A percentile compares a stretch with the other conserved stretches of the same genome.
phyloP scores from a whole-genome alignment of 306 rosid species.

The Lupinus albus region DNA sequence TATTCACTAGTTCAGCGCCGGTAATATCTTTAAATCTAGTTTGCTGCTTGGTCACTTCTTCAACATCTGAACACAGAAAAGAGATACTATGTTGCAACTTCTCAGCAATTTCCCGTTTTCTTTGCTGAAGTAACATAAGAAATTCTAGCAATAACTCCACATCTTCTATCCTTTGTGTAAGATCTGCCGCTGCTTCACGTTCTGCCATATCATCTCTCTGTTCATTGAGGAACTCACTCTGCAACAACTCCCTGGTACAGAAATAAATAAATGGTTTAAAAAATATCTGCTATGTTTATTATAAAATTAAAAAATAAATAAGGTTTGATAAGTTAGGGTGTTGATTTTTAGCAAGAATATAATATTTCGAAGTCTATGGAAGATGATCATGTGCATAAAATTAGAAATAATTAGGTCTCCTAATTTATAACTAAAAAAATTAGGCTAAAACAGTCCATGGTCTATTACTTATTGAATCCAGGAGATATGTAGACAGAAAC shows the following conservation, averaged over 20 bases:
- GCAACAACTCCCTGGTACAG: constrained; percentile 77
- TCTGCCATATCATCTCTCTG: constrained; percentile 79
- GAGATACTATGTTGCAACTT: constrained; percentile 81
- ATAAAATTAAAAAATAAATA: neutral
- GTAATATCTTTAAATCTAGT: constrained; percentile 56
- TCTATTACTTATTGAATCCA: neutral
- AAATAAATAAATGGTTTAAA: constrained; percentile 43
- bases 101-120: constrained; percentile 78
- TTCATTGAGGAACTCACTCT: constrained; percentile 80
- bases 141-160: constrained; percentile 86
- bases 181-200: constrained; percentile 86
- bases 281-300: constrained; percentile 11
- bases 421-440: constrained; percentile 12
- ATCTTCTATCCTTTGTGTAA: constrained; percentile 77
- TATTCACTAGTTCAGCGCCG: constrained; percentile 53
- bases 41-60: constrained; percentile 81
- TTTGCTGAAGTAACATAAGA: constrained; percentile 73
- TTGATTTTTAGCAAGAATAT: constrained; percentile 25
- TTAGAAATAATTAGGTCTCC: constrained; percentile 16
- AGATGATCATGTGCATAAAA: constrained; percentile 18
- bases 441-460: neutral
- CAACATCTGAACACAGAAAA: constrained; percentile 79
- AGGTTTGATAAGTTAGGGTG: constrained; percentile 10
- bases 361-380: constrained; percentile 16
- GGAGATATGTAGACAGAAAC: constrained; percentile 16